phyloP scores from a whole-genome alignment of 495 filamentous ascomycete genomes.

The Penicillium cataractarum region DNA sequence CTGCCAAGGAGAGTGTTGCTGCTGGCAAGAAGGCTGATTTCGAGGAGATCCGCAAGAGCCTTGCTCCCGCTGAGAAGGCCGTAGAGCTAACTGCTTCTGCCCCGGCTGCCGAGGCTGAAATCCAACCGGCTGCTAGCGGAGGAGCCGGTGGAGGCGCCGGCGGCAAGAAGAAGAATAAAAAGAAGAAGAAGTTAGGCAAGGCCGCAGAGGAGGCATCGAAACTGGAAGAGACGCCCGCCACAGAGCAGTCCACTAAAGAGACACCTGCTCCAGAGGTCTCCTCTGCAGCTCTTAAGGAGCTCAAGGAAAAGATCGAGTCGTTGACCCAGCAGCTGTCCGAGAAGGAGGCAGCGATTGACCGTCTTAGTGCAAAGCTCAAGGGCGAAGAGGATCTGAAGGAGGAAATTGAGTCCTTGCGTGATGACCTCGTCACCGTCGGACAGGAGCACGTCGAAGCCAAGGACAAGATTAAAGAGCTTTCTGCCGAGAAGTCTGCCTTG shows the following conservation, averaged over 20 bases:
- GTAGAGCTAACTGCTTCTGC: constrained; percentile 16
- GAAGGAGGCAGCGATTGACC: constrained; percentile 72
- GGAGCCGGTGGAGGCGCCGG: constrained; percentile 24
- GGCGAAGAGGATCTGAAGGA: constrained; percentile 80
- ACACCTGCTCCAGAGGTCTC: constrained; percentile 21
- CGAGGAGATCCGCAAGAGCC: constrained; percentile 40
- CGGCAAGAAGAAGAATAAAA: constrained; percentile 81
- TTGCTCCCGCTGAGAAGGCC: constrained; percentile 25
- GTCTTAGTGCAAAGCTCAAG: constrained; percentile 65
- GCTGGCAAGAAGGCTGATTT: constrained; percentile 41
- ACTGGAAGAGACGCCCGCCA: constrained; percentile 28
- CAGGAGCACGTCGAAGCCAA: constrained; percentile 83
- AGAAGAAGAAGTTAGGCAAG: constrained; percentile 84
- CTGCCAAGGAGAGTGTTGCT: constrained; percentile 37
- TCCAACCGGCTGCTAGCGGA: constrained; percentile 26
- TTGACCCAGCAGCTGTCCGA: constrained; percentile 66
- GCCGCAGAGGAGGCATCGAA: constrained; percentile 45
- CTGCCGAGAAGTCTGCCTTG: constrained; percentile 61
- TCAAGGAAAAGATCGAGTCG: constrained; percentile 55
- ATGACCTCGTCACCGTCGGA: constrained; percentile 75
- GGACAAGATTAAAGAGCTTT: constrained; percentile 71
- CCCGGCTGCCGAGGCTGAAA: constrained; percentile 21
- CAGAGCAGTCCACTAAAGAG: constrained; percentile 24
- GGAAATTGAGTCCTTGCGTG: constrained; percentile 81
- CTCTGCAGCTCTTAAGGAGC: constrained; percentile 39